These are phyloP conservation scores for Botrytis porri DNA, from an alignment of 2,329 filamentous ascomycete genomes.

Conservation along the genomic window DNA sequence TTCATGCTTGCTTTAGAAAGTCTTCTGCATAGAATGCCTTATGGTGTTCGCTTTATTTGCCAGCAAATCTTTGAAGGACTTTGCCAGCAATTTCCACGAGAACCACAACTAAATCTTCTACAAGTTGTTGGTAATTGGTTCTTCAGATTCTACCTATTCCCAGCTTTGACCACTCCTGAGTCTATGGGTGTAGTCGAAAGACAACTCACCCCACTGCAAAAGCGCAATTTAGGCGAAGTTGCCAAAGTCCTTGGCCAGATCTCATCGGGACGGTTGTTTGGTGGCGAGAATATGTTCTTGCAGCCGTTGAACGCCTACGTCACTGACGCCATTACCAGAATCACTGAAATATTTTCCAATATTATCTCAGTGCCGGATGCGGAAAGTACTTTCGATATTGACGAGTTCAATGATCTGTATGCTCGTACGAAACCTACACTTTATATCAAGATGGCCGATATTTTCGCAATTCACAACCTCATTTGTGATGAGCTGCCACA, in stretches of 20 bases:
- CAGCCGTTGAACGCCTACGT: slow-evolving; percentile 94
- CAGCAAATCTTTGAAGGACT: slow-evolving; percentile 82
- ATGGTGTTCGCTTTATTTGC: slow-evolving; percentile 83
- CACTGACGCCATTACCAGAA: slow-evolving; percentile 75
- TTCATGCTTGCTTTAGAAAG: slow-evolving; percentile 82
- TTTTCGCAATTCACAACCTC: slow-evolving; percentile 92
- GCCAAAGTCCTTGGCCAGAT: slow-evolving; percentile 89
- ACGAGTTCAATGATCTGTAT: slow-evolving; percentile 98
- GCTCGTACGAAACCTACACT: slow-evolving; percentile 93
- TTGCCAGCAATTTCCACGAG: slow-evolving; percentile 72
- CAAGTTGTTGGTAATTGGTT: slow-evolving; percentile 88
- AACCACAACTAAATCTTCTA: slow-evolving; percentile 72
- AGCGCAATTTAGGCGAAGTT: slow-evolving; percentile 86
- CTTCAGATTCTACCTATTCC: slow-evolving; percentile 91
- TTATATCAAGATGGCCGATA: slow-evolving; percentile 99
- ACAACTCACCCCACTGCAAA: slow-evolving; percentile 83
- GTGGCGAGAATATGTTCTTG: slow-evolving; percentile 90
- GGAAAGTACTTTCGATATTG: slow-evolving; percentile 93
- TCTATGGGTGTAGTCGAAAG: slow-evolving; percentile 91
- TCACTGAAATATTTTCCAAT: slow-evolving; percentile 71
- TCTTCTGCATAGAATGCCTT: slow-evolving; percentile 82
- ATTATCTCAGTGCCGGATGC: slow-evolving; percentile 82
- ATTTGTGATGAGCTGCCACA: slow-evolving; percentile 73
- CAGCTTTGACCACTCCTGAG: slow-evolving; percentile 84
- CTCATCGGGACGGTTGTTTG: slow-evolving; percentile 83